phyloP scores from a whole-genome alignment of 1,284 basidiomycete species.

The Apiotrichum veenhuisii region DNA sequence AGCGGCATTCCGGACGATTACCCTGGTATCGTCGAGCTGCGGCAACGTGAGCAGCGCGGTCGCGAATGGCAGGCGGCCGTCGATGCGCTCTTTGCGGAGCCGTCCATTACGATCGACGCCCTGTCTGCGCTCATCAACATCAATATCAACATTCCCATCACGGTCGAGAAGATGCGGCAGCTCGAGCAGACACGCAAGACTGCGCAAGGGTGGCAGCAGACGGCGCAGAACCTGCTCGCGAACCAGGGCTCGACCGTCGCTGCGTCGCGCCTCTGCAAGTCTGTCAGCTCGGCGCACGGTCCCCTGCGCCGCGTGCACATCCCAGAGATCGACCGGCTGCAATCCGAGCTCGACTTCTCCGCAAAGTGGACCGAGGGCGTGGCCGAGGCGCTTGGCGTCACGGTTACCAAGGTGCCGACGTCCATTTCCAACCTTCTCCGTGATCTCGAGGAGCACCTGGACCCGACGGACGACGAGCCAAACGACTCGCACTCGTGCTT shows the following conservation, averaged over 20 bases:
- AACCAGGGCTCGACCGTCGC: conserved; percentile 23
- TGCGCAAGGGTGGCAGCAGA: conserved; percentile 33
- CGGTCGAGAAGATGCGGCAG: conserved; percentile 30
- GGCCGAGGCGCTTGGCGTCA: conserved; percentile 16
- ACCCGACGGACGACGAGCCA: conserved; percentile 31
- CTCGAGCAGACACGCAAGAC: conserved; percentile 39
- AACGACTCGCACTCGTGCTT: conserved; percentile 30
- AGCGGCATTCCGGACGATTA: conserved; percentile 33
- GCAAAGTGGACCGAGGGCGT: conserved; percentile 27
- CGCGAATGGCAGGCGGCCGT: conserved; percentile 26
- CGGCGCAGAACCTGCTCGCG: conserved; percentile 22
- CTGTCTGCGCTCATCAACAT: conserved; percentile 27
- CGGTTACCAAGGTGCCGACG: conserved; percentile 17
- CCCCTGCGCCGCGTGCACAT: conserved; percentile 28
- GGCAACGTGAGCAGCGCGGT: conserved; percentile 24
- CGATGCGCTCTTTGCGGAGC: conserved; percentile 23
- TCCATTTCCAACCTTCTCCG: conserved; percentile 28
- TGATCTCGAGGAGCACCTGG: conserved; percentile 28
- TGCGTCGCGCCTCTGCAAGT: conserved; percentile 34
- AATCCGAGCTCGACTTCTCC: conserved; percentile 32
- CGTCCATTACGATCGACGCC: conserved; percentile 27
- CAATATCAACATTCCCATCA: conserved; percentile 30
- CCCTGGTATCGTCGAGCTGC: conserved; percentile 31
- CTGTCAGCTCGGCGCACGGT: conserved; percentile 24
- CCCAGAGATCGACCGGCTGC: conserved; percentile 38